phyloP scores from a whole-genome alignment of 164 flowering plant genomes.

The Macadamia integrifolia region DNA sequence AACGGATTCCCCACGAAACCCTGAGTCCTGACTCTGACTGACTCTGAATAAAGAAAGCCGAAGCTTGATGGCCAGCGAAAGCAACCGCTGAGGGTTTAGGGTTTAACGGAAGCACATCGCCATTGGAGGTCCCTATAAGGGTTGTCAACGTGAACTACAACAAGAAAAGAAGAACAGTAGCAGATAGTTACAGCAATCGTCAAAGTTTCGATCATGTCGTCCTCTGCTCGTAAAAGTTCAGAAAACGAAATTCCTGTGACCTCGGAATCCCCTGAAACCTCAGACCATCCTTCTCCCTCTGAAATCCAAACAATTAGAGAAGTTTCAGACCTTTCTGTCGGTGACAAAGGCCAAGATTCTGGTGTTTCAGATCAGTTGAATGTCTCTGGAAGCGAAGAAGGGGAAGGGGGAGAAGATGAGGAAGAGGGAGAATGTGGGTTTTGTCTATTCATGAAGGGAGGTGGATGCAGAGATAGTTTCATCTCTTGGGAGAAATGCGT shows the following conservation, averaged over 20 bases:
- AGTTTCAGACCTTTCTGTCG: background rate
- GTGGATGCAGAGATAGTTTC: conserved; percentile 73
- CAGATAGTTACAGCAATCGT: background rate
- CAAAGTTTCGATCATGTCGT: background rate
- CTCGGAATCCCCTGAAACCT: conserved; percentile 3
- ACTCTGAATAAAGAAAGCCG: no score
- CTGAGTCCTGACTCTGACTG: no score
- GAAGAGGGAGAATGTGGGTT: conserved; percentile 89
- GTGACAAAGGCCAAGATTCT: background rate
- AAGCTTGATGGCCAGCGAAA: no score
- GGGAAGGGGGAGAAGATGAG: conserved; percentile 33
- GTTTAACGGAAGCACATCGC: background rate
- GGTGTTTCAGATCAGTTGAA: conserved; percentile 7
- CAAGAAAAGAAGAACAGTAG: background rate
- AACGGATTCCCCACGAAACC: no score
- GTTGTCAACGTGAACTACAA: no score
- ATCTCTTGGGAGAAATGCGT: conserved; percentile 77
- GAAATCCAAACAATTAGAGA: conserved; percentile 1
- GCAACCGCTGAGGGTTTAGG: background rate
- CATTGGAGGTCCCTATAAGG: no score
- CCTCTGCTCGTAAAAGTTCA: conserved; percentile 3
- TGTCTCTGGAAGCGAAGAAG: conserved; percentile 7
- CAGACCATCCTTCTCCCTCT: background rate
- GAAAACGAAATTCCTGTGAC: conserved; percentile 5
- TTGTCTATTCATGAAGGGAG: conserved; percentile 87